phyloP scores from a whole-genome alignment of 768 basidiomycete species.

The Boletales sp. region DNA sequence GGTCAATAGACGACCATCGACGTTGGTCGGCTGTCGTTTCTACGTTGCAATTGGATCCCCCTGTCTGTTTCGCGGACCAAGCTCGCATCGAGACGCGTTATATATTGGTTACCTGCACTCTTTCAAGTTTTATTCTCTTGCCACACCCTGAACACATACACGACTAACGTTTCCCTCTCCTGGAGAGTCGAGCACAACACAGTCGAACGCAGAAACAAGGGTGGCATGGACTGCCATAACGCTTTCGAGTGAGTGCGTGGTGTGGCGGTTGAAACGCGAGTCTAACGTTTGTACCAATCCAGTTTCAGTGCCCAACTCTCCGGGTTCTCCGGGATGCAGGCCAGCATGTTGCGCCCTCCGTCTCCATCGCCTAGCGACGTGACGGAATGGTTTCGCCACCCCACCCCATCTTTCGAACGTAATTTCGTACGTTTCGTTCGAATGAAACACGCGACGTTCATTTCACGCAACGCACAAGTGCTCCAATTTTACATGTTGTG shows the following conservation, averaged over 20 bases:
- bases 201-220: neutral
- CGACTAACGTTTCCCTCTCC: too few species aligned
- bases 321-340: neutral
- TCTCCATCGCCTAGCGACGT: slow-evolving; percentile 10
- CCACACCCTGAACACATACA: neutral
- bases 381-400: slow-evolving; percentile 6
- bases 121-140: neutral
- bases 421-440: slow-evolving; percentile 15
- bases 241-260: neutral
- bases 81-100: too few species aligned
- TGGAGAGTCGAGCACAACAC: neutral
- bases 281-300: neutral
- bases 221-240: neutral
- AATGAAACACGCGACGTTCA: too few species aligned
- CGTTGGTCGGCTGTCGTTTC: neutral
- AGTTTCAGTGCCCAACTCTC: neutral
- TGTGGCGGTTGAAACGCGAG: slow-evolving; percentile 1
- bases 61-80: neutral
- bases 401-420: slow-evolving; percentile 13
- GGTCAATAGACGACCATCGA: neutral
- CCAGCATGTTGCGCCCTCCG: neutral
- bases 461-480: slow-evolving; percentile 23
- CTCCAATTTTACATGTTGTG: slow-evolving; percentile 49
- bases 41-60: neutral
- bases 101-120: neutral